phyloP scores from a whole-genome alignment of 805 yeast genomes.

The Ogataea kodamae region DNA sequence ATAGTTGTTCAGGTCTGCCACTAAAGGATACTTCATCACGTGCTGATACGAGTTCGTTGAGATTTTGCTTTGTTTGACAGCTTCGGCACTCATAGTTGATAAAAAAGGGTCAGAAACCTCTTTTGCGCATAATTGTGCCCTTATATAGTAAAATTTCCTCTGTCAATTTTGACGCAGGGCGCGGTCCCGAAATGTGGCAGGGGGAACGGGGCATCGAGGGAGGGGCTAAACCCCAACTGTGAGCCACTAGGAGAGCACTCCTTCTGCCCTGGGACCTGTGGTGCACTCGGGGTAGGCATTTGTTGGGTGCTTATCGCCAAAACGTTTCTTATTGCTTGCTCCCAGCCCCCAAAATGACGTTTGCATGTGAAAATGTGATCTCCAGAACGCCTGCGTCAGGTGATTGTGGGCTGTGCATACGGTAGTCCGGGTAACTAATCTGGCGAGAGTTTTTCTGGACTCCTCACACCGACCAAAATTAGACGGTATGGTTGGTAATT shows the following conservation, averaged over 20 bases:
- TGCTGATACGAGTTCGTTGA: slow-evolving; percentile 25
- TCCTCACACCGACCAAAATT: neutral
- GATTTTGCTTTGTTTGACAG: slow-evolving; percentile 13
- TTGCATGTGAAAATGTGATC: slow-evolving; percentile 5
- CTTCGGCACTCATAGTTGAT: slow-evolving; percentile 12
- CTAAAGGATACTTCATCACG: slow-evolving; percentile 31
- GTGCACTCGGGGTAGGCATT: too few species aligned
- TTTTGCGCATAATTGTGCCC: slow-evolving; percentile 2
- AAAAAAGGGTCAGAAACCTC: too few species aligned
- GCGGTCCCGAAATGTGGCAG: slow-evolving; percentile 4
- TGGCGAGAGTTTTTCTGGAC: too few species aligned
- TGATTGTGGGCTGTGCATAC: too few species aligned
- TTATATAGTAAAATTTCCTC: slow-evolving; percentile 7
- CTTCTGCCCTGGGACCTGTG: too few species aligned
- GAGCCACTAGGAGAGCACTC: too few species aligned
- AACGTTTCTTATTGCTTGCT: too few species aligned
- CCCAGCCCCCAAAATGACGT: too few species aligned
- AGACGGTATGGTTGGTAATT: too few species aligned
- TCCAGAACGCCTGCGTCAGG: slow-evolving; percentile 1
- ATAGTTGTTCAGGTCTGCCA: slow-evolving; percentile 23
- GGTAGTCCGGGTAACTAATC: slow-evolving; percentile 4
- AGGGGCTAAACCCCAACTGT: too few species aligned
- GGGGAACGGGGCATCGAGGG: too few species aligned
- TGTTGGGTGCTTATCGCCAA: too few species aligned
- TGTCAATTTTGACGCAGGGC: slow-evolving; percentile 11